A percentile compares a stretch with the other conserved stretches of the same genome.
These are phyloP conservation scores for Pythium phragmitis DNA, from an alignment of 352 stramenopile genomes.

Conservation along the genomic window DNA sequence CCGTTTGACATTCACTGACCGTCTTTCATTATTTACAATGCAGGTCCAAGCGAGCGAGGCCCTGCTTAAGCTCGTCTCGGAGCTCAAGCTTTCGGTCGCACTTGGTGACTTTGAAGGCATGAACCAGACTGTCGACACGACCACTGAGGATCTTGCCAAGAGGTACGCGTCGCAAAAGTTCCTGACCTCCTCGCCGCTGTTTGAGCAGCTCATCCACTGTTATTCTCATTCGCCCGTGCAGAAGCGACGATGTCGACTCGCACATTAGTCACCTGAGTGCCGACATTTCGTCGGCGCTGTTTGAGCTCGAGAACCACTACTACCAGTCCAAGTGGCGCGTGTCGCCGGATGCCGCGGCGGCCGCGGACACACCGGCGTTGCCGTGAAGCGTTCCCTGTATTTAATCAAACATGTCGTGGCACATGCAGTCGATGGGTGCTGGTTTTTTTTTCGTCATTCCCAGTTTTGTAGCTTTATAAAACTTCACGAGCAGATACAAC, in stretches of 20 bases:
- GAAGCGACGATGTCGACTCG: constrained; percentile 77
- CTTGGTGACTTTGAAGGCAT: constrained; percentile 84
- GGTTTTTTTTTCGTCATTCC: no score
- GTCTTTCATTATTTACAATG: neutral
- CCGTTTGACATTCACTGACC: neutral
- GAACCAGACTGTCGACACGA: constrained; percentile 81
- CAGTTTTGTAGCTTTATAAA: no score
- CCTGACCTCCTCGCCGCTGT: neutral
- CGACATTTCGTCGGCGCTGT: constrained; percentile 76
- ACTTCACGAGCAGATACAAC: no score
- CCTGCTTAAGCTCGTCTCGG: constrained; percentile 75
- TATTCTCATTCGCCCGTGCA: constrained; percentile 18
- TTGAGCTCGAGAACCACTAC: constrained; percentile 82
- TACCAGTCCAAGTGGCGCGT: constrained; percentile 83
- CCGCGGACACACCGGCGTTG: neutral
- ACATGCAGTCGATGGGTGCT: neutral
- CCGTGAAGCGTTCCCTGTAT: constrained; percentile 2
- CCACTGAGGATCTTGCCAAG: constrained; percentile 65
- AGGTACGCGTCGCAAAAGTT: constrained; percentile 28
- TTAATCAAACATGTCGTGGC: neutral
- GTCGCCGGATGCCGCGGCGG: constrained; percentile 20
- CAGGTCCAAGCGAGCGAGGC: constrained; percentile 77
- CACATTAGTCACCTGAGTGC: constrained; percentile 76
- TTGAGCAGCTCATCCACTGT: neutral
- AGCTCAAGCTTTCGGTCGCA: constrained; percentile 80